These are phyloP conservation scores for Liquidambar formosana DNA, from an alignment of 164 flowering plant genomes.

Conservation along the genomic window DNA sequence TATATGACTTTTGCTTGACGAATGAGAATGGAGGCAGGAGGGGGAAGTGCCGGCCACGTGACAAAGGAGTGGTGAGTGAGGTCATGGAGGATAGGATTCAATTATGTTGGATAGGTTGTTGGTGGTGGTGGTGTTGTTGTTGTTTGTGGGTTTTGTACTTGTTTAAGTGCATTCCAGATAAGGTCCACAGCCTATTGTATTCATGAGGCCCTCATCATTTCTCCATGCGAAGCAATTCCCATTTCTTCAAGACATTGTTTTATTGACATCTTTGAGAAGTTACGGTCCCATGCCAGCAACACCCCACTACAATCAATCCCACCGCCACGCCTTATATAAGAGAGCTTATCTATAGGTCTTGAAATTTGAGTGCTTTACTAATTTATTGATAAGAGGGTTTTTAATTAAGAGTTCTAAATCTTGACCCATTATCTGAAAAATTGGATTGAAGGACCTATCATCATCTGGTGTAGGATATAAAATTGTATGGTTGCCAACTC, in stretches of 20 bases:
- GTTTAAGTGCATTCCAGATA: constrained; percentile 19
- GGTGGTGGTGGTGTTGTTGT: not conserved
- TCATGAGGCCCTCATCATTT: not conserved
- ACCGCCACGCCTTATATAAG: too few species aligned
- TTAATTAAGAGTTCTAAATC: too few species aligned
- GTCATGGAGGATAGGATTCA: not conserved
- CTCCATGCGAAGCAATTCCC: not conserved
- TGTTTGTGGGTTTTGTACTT: not conserved
- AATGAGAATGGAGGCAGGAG: constrained; percentile 12
- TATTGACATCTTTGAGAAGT: not conserved
- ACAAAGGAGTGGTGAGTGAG: not conserved
- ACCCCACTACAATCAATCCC: too few species aligned
- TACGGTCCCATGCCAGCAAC: too few species aligned
- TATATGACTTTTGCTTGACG: constrained; percentile 17
- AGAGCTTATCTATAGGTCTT: too few species aligned
- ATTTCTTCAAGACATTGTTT: not conserved
- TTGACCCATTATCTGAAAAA: too few species aligned
- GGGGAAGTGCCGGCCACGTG: not conserved
- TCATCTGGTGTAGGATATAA: too few species aligned
- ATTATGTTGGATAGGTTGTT: not conserved
- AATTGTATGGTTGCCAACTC: too few species aligned
- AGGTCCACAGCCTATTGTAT: not conserved
- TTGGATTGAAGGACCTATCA: too few species aligned
- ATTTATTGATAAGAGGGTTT: too few species aligned
- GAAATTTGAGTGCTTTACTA: too few species aligned